Conservation (phyloP, 2,329 filamentous ascomycete species). For the Pseudogymnoascus sp. region DNA sequence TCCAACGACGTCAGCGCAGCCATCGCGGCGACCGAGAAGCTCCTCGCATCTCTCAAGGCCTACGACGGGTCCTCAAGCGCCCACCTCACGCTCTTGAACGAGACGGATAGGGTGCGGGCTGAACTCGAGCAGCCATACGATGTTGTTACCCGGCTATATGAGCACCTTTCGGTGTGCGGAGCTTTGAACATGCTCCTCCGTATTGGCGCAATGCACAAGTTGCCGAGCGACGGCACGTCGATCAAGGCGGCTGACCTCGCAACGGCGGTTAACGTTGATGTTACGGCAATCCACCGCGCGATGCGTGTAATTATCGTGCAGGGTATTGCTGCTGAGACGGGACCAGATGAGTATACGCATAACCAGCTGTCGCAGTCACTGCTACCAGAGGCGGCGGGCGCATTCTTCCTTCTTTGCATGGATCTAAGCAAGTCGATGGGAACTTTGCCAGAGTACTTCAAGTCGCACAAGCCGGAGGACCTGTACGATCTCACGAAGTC, state of each 20-base stretch:
- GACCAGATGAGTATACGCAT: conserved; percentile 27
- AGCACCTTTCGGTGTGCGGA: conserved; percentile 18
- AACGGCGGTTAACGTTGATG: conserved; percentile 23
- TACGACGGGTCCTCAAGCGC: conserved; percentile 15
- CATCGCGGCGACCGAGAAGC: conserved; percentile 15
- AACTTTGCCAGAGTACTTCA: conserved; percentile 18
- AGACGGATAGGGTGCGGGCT: conserved; percentile 15
- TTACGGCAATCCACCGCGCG: conserved; percentile 27
- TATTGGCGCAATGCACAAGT: conserved; percentile 17
- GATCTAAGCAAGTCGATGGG: conserved; percentile 13
- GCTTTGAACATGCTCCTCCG: conserved; percentile 20
- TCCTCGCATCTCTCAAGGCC: conserved; percentile 16
- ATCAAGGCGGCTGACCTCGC: conserved; percentile 20
- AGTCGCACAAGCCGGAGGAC: conserved; percentile 17
- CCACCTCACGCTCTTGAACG: conserved; percentile 15
- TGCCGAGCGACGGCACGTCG: conserved; percentile 13
- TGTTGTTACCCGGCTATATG: conserved; percentile 17
- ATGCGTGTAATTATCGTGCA: conserved; percentile 27
- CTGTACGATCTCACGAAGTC: conserved; percentile 18
- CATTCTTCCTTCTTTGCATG: conserved; percentile 27
- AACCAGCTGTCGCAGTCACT: conserved; percentile 27
- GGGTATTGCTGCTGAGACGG: conserved; percentile 27
- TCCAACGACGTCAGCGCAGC: background rate
- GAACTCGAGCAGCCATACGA: conserved; percentile 18
- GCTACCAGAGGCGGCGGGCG: conserved; percentile 24